Evolutionary conservation across 1,284 basidiomycete genomes (phyloP), one percentile per base, ranked within the genome.

Genomic region (Coriolopsis trogii): DNA sequence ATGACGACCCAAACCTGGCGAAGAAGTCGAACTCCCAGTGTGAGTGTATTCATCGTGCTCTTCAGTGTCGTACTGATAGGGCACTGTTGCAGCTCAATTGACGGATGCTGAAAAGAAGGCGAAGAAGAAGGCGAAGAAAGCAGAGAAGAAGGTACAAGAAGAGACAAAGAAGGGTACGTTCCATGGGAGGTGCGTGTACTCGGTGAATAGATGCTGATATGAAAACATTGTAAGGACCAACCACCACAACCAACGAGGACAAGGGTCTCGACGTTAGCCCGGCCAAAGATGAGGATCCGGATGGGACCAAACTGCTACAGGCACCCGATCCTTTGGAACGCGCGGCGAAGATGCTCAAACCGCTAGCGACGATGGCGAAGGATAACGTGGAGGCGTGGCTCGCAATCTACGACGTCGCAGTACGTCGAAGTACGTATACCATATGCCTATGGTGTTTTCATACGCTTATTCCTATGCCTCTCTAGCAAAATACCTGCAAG

Each of bases 61-160:
- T 15, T 40, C 12, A 16, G 29, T 18, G 28, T 6, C 23, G 26
- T 13, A 13, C 38, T 45, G 16, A 34, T 43, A 16, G 38, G 23
- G 41, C 23, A 21, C 9, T 12, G 15, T 29, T 42, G 4, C 39
- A 68, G 69, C 73, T 7, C 69, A 74, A 52, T 69, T 82, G 29
- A 80, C 87, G 42, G 87, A 87, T 53, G 83, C 82, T 0, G 85
- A 87, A 64, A 93, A 93, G 71, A 95, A 95, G 69, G 91, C 91
- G 0, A 88, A 89, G 67, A 95, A 93, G 71, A 95, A 93, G 66
- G 92, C 91, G 25, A 91, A 91, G 69, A 95, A 94, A 67, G 92
- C 85, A 0, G 87, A 87, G 5, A 77, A 78, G 54, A 91, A 89
- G 70, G 77, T 75, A 0, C 79, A 81, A 51, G 80, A 83, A 41